A percentile compares a stretch with the other conserved stretches of the same genome.
Evolutionary conservation across 1,284 basidiomycete genomes (phyloP).

Genomic region (Sporisorium reilianum): DNA sequence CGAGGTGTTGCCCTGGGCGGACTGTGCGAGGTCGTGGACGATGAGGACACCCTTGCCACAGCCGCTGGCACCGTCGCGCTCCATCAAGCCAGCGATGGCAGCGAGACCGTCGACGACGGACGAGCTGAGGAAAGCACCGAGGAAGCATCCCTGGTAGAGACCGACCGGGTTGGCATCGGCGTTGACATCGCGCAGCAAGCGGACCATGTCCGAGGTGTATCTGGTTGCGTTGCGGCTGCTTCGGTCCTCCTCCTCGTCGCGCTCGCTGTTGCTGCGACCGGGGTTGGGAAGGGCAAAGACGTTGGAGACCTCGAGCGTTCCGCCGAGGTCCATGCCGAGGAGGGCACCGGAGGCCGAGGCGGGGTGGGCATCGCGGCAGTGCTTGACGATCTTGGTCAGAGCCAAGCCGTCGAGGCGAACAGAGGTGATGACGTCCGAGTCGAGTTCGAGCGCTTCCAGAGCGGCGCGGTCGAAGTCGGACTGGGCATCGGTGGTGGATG

Average conservation of each 20-base stretch:
- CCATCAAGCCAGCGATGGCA: conserved; percentile 63
- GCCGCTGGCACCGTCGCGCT: conserved; percentile 65
- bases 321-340: conserved; percentile 66
- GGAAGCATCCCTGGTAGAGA: conserved; percentile 97
- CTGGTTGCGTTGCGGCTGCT: conserved; percentile 64
- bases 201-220: conserved; percentile 87
- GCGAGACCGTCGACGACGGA: conserved; percentile 83
- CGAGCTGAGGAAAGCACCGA: conserved; percentile 74
- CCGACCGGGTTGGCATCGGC: conserved; percentile 95
- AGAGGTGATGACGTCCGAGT: conserved; percentile 62
- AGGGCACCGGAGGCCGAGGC: conserved; percentile 62
- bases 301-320: conserved; percentile 66
- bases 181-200: conserved; percentile 89
- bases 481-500: conserved; percentile 29
- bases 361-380: conserved; percentile 67
- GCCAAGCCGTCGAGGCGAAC: conserved; percentile 67
- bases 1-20: conserved; percentile 83
- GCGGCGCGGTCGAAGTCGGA: conserved; percentile 52
- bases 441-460: conserved; percentile 60
- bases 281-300: conserved; percentile 63
- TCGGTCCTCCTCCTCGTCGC: conserved; percentile 63
- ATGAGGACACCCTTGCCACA: conserved; percentile 65
- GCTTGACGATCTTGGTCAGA: conserved; percentile 69
- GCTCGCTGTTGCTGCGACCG: conserved; percentile 48
- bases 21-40: conserved; percentile 68